phyloP scores from a whole-genome alignment of 805 yeast species.

The Candida ovalis region DNA sequence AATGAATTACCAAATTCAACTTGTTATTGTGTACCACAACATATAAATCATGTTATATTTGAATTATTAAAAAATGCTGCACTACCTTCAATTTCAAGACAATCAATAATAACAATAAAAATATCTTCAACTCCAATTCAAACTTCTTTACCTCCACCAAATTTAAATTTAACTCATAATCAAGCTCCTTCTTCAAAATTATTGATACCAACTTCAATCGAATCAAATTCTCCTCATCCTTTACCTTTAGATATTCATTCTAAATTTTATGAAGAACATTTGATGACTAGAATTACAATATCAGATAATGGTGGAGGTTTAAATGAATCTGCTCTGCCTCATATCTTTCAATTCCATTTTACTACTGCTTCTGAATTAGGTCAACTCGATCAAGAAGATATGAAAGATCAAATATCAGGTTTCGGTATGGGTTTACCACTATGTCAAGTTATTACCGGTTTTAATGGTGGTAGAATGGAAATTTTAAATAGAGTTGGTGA shows the following conservation, averaged over 20 bases:
- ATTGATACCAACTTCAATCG: neutral
- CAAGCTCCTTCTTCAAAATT: neutral
- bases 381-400: slow-evolving; percentile 11
- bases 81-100: slow-evolving; percentile 23
- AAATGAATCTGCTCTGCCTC: slow-evolving; percentile 12
- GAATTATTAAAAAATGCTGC: slow-evolving; percentile 30
- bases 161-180: neutral
- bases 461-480: slow-evolving; percentile 24
- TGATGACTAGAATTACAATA: slow-evolving; percentile 17
- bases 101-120: slow-evolving; percentile 17
- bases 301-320: slow-evolving; percentile 31
- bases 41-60: slow-evolving; percentile 29
- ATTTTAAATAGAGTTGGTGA: slow-evolving; percentile 19
- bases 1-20: neutral
- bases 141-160: neutral
- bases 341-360: slow-evolving; percentile 31
- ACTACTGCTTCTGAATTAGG: slow-evolving; percentile 20
- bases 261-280: neutral
- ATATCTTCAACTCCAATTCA: slow-evolving; percentile 3
- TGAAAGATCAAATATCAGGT: slow-evolving; percentile 29
- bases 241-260: neutral
- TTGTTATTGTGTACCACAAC: slow-evolving; percentile 25
- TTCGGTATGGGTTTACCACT: slow-evolving; percentile 33
- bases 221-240: neutral
- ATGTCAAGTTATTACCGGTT: slow-evolving; percentile 25